phyloP scores from a whole-genome alignment of 805 yeast genomes.

The Candida chilensis region DNA sequence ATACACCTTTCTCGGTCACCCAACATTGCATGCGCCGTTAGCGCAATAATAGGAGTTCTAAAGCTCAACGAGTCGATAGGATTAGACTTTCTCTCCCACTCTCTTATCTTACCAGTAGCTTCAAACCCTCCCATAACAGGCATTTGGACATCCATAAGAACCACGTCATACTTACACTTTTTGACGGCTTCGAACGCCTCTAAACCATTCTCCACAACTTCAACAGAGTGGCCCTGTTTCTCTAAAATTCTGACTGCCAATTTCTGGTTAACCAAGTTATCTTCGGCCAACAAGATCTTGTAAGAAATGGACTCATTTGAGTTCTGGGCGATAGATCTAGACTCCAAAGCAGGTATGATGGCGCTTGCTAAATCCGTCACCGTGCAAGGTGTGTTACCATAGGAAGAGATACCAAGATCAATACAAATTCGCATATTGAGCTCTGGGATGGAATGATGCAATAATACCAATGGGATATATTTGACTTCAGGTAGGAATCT shows the following conservation, averaged over 20 bases:
- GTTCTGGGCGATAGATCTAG: constrained; percentile 71
- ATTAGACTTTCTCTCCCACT: constrained; percentile 76
- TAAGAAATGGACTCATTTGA: constrained; percentile 71
- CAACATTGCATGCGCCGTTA: constrained; percentile 91
- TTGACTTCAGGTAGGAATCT: constrained; percentile 69
- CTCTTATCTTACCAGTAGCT: constrained; percentile 78
- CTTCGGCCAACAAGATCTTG: constrained; percentile 75
- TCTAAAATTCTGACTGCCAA: constrained; percentile 79
- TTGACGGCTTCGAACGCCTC: constrained; percentile 75
- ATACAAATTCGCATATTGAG: constrained; percentile 75
- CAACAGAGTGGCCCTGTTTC: constrained; percentile 77
- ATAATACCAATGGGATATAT: constrained; percentile 74
- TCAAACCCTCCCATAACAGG: constrained; percentile 95
- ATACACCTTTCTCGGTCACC: constrained; percentile 84
- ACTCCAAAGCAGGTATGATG: constrained; percentile 76
- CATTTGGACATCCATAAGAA: constrained; percentile 92
- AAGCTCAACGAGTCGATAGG: constrained; percentile 63
- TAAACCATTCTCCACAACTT: constrained; percentile 79
- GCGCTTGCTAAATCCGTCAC: constrained; percentile 76
- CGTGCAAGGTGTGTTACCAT: constrained; percentile 84
- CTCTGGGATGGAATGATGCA: constrained; percentile 68
- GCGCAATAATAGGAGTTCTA: constrained; percentile 81
- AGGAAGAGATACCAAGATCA: constrained; percentile 79
- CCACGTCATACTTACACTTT: constrained; percentile 63
- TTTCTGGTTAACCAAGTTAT: constrained; percentile 80